These are phyloP conservation scores for Epichloe sylvatica DNA, from an alignment of 2,329 filamentous ascomycete species.

Conservation along the genomic window DNA sequence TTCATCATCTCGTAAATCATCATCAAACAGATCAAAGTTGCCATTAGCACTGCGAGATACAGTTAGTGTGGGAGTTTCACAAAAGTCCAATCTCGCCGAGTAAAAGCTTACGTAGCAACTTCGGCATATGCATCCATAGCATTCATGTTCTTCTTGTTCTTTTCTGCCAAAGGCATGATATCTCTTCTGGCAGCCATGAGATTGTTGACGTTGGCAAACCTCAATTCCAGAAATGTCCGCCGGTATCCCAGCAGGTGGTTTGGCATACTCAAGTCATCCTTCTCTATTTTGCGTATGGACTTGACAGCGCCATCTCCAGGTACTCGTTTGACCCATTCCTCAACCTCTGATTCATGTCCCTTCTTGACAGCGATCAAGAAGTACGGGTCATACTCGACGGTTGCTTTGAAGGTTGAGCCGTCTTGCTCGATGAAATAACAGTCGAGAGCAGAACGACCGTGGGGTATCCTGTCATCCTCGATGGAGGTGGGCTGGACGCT, in stretches of 20 bases:
- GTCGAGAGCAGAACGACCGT: slow-evolving; percentile 80
- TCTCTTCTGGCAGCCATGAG: slow-evolving; percentile 71
- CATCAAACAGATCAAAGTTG: slow-evolving; percentile 91
- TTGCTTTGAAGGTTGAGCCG: slow-evolving; percentile 84
- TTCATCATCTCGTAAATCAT: slow-evolving; percentile 70
- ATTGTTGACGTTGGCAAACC: slow-evolving; percentile 77
- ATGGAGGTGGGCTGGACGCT: slow-evolving; percentile 87
- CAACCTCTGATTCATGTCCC: slow-evolving; percentile 80
- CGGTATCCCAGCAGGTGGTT: slow-evolving; percentile 90
- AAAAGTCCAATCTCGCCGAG: not conserved
- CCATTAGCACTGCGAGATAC: slow-evolving; percentile 46
- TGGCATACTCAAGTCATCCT: slow-evolving; percentile 87
- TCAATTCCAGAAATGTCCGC: slow-evolving; percentile 73
- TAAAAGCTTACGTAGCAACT: slow-evolving; percentile 61
- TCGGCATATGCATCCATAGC: slow-evolving; percentile 98
- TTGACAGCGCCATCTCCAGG: slow-evolving; percentile 71
- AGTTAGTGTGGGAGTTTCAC: slow-evolving; percentile 8
- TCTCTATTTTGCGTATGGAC: slow-evolving; percentile 61
- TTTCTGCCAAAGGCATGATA: slow-evolving; percentile 83
- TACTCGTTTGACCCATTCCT: slow-evolving; percentile 81
- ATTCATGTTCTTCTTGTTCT: slow-evolving; percentile 91
- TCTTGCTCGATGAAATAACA: slow-evolving; percentile 95
- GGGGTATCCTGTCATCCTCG: slow-evolving; percentile 69
- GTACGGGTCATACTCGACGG: slow-evolving; percentile 91
- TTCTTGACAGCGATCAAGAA: slow-evolving; percentile 84